phyloP scores from a whole-genome alignment of 331 rosid species.

The Malus hybrid region DNA sequence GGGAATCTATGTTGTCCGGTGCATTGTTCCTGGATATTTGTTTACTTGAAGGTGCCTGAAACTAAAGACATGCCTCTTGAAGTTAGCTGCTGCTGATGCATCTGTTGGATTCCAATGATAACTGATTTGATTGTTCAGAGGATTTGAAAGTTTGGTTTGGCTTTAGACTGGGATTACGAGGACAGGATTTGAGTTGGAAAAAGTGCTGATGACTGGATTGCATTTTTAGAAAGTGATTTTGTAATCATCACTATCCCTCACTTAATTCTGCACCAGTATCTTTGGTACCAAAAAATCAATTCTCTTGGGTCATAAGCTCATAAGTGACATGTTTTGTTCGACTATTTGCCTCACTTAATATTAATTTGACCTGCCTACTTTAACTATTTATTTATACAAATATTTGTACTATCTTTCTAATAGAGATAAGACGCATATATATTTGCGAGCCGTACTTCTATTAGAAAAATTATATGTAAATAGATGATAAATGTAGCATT shows the following conservation, averaged over 20 bases:
- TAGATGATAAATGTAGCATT: too few species aligned
- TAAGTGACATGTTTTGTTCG: background rate
- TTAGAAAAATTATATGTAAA: too few species aligned
- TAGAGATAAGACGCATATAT: too few species aligned
- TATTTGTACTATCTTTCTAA: too few species aligned
- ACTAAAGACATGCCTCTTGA: slow-evolving; percentile 77
- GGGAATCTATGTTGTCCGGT: slow-evolving; percentile 34
- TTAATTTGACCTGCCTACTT: too few species aligned
- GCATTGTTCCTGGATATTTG: slow-evolving; percentile 51
- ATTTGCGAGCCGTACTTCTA: too few species aligned
- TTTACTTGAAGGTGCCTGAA: slow-evolving; percentile 61
- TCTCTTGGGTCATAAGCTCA: background rate
- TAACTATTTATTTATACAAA: too few species aligned
- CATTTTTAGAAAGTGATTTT: background rate
- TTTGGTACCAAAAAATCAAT: background rate
- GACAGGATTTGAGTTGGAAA: background rate
- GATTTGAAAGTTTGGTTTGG: background rate
- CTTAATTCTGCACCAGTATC: background rate
- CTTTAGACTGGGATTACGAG: background rate
- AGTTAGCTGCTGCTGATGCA: slow-evolving; percentile 17
- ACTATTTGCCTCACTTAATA: too few species aligned
- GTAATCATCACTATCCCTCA: background rate
- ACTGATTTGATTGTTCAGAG: background rate
- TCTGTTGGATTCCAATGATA: background rate
- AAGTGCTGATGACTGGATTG: background rate